Evolutionary conservation across 768 basidiomycete genomes (phyloP).

Genomic region (Tulasnella sp.): DNA sequence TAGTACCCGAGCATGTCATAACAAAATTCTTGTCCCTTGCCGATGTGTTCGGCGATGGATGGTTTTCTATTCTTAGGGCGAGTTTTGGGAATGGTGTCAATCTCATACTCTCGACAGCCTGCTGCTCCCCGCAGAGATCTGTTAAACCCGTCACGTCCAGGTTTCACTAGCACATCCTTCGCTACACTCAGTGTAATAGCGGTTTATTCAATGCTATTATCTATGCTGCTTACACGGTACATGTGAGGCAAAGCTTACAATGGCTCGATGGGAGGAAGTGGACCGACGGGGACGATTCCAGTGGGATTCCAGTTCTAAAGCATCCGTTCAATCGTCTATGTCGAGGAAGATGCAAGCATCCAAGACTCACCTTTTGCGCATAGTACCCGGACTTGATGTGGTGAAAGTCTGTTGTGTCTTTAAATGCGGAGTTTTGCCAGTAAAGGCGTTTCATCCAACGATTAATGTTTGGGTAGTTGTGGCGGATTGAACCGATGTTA

Average conservation of each 20-base stretch:
- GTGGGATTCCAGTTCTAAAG: not conserved
- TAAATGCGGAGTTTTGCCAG: conserved; percentile 85
- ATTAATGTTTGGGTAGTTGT: conserved; percentile 78
- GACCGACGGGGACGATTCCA: conserved; percentile 1
- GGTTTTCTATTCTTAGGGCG: too few relatives aligned
- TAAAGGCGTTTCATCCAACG: conserved; percentile 83
- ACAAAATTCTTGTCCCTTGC: too few relatives aligned
- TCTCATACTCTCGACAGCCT: too few relatives aligned
- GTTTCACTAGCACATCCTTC: too few relatives aligned
- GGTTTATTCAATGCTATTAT: too few relatives aligned
- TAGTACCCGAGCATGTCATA: too few relatives aligned
- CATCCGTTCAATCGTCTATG: not conserved
- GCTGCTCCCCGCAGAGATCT: too few relatives aligned
- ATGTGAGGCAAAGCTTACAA: not conserved
- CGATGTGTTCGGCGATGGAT: too few relatives aligned
- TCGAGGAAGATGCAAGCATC: not conserved
- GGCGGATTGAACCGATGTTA: conserved; percentile 74
- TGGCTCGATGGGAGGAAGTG: not conserved
- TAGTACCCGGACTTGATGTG: conserved; percentile 76
- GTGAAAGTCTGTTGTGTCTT: conserved; percentile 74
- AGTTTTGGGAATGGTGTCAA: too few relatives aligned
- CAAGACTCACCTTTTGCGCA: not conserved
- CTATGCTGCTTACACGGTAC: too few relatives aligned
- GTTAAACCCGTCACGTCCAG: too few relatives aligned
- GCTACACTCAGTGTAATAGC: too few relatives aligned